Evolutionary conservation across 768 basidiomycete species (phyloP).

Genomic region (Paxillus ammoniavirescens): DNA sequence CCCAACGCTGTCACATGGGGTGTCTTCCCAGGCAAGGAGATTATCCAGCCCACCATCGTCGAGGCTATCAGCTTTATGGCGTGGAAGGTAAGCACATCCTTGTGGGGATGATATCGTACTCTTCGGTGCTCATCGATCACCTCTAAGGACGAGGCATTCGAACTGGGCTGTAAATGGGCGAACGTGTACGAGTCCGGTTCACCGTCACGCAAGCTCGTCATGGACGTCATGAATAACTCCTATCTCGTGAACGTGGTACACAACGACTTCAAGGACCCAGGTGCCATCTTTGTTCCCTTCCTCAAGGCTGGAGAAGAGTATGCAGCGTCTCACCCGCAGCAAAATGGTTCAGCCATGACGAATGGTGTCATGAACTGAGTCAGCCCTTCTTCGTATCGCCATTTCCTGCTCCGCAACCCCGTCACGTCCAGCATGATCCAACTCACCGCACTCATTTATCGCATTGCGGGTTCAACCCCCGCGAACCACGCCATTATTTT

Average conservation of each 20-base stretch:
- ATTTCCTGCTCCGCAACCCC: not conserved
- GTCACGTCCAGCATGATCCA: constrained; percentile 21
- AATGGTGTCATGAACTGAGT: constrained; percentile 38
- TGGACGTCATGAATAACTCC: constrained; percentile 73
- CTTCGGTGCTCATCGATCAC: constrained; percentile 4
- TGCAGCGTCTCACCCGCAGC: constrained; percentile 36
- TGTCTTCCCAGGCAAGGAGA: constrained; percentile 96
- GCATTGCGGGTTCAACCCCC: constrained; percentile 86
- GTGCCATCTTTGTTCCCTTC: constrained; percentile 88
- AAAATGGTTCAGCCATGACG: constrained; percentile 26
- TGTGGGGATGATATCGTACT: not conserved
- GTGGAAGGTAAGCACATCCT: constrained; percentile 69
- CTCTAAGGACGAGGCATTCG: constrained; percentile 88
- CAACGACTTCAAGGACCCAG: constrained; percentile 86
- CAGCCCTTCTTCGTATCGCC: not conserved
- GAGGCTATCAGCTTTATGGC: constrained; percentile 98
- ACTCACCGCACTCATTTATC: constrained; percentile 31
- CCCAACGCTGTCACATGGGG: constrained; percentile 99
- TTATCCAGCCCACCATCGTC: constrained; percentile 93
- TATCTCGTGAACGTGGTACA: constrained; percentile 95
- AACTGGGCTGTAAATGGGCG: constrained; percentile 91
- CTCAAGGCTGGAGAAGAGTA: constrained; percentile 70
- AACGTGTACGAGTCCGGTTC: constrained; percentile 79
- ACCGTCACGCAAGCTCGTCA: constrained; percentile 70
- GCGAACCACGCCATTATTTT: constrained; percentile 40